Base-by-base conservation (phyloP, 768 basidiomycete genomes). In the Russula sp. region DNA sequence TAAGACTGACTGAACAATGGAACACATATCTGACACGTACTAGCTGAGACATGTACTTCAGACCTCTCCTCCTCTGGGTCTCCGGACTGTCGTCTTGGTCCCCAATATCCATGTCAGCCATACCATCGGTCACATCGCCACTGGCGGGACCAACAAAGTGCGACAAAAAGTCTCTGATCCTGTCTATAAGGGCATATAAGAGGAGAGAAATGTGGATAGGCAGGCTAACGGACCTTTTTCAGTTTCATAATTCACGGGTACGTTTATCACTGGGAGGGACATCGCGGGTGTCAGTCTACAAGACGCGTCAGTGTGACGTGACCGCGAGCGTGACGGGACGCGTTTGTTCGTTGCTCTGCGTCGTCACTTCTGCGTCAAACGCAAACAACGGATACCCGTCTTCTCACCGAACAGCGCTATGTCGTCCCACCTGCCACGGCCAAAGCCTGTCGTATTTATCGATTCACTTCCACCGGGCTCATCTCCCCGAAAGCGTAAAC, bases 31-130 rank as follows among this genome's bases (percentile, higher is more conserved):
- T 59, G 16, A 48, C 4, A 77, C 86, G 72, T 76, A 96, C 94
- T 71, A 97, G 78, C 71, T 92, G 90, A 30, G 81, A 77, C 82
- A 91, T 88, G 74, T 97, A 97, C 76, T 94, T 95, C 24, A 84
- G 68, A 42, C 79, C 75, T 59, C 75, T 79, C 50, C 69, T 74
- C 64, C 79, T 76, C 4, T 73, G 63, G 44, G 72, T 67, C 54
- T 72, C 56, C n/a, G 58, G 42, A 50, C 62, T 71, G 20, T 79
- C 75, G 22, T 78, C 76, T 63, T 77, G 76, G 52, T 84, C 87
- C 50, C 80, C 79, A 49, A 92, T 81, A 60, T 82, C 83, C 73
- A 94, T 86, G 72, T 84, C 83, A 38, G 86, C 89, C 61, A 94
- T 81, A 66, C 83, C 84, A 54, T 77, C 77, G 50, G 82, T 80